A percentile compares a stretch with the other conserved stretches of the same genome.
These are phyloP conservation scores for Gilbertella persicaria DNA, from an alignment of 371 early-diverging fungal species.

Conservation along the genomic window DNA sequence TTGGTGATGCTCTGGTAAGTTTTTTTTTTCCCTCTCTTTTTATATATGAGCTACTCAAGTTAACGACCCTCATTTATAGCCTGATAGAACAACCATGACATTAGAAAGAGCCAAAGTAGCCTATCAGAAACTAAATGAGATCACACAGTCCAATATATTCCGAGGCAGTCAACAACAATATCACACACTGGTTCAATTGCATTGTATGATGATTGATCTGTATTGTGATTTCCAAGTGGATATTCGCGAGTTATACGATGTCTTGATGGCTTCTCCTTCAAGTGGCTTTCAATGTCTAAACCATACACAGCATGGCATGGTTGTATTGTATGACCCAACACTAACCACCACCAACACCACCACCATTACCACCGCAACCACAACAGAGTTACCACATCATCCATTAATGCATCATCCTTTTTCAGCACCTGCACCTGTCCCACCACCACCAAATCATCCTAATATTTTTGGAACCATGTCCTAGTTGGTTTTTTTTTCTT, in stretches of 20 bases:
- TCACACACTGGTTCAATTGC: slow-evolving; percentile 28
- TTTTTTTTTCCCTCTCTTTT: neutral
- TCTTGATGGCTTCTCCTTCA: slow-evolving; percentile 8
- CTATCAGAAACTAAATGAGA: slow-evolving; percentile 28
- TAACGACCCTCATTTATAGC: slow-evolving; percentile 4
- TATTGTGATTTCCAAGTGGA: slow-evolving; percentile 24
- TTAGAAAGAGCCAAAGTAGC: slow-evolving; percentile 30
- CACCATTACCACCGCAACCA: neutral
- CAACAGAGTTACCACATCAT: too few relatives aligned
- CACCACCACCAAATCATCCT: neutral
- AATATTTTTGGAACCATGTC: neutral
- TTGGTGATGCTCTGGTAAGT: slow-evolving; percentile 45
- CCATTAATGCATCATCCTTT: neutral
- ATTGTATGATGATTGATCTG: slow-evolving; percentile 30
- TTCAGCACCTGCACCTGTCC: neutral
- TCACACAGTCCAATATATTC: slow-evolving; percentile 23
- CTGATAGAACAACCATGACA: slow-evolving; percentile 20
- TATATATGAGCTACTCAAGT: neutral
- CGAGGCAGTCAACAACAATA: slow-evolving; percentile 9
- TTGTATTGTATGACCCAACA: slow-evolving; percentile 22
- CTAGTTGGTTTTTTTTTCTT: neutral
- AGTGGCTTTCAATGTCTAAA: slow-evolving; percentile 28
- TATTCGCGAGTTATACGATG: slow-evolving; percentile 23
- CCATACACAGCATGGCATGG: slow-evolving; percentile 30
- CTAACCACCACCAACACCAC: neutral